These are phyloP conservation scores for Eurotiales sp. DNA, from an alignment of 2,329 filamentous ascomycete genomes.

Conservation along the genomic window DNA sequence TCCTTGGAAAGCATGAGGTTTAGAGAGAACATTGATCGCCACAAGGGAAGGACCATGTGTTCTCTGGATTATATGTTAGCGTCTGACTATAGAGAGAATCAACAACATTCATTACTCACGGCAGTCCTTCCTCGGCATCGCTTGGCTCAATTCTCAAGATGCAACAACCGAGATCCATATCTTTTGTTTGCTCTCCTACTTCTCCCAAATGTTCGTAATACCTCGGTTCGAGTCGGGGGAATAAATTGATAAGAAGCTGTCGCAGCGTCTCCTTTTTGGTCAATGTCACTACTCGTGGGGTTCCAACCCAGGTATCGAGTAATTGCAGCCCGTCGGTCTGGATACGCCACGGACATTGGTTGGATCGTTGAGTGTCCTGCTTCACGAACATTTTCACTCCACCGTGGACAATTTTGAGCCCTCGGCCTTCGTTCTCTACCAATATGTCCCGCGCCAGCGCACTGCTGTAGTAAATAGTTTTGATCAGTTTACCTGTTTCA, in stretches of 20 bases:
- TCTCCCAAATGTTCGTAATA: slow-evolving; percentile 76
- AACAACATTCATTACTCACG: slow-evolving; percentile 27
- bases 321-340: slow-evolving; percentile 92
- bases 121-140: slow-evolving; percentile 57
- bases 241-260: slow-evolving; percentile 89
- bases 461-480: slow-evolving; percentile 96
- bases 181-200: slow-evolving; percentile 76
- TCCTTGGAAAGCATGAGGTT: slow-evolving; percentile 99
- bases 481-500: slow-evolving; percentile 77
- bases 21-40: slow-evolving; percentile 86
- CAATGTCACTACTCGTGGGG: slow-evolving; percentile 69
- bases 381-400: slow-evolving; percentile 99
- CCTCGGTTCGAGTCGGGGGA: slow-evolving; percentile 76
- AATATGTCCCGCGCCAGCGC: slow-evolving; percentile 81
- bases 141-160: slow-evolving; percentile 79
- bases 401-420: slow-evolving; percentile 92
- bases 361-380: slow-evolving; percentile 82
- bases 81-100: background rate
- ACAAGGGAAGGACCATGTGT: slow-evolving; percentile 83
- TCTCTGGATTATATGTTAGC: slow-evolving; percentile 50
- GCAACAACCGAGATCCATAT: slow-evolving; percentile 86
- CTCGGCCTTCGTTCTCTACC: slow-evolving; percentile 78
- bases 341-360: slow-evolving; percentile 90
- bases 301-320: slow-evolving; percentile 83
- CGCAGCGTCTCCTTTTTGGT: slow-evolving; percentile 75